Evolutionary conservation across 2,329 filamentous ascomycete genomes (phyloP), one percentile per base, ranked within the genome.

Genomic region (Ophiostoma angusticollis): DNA sequence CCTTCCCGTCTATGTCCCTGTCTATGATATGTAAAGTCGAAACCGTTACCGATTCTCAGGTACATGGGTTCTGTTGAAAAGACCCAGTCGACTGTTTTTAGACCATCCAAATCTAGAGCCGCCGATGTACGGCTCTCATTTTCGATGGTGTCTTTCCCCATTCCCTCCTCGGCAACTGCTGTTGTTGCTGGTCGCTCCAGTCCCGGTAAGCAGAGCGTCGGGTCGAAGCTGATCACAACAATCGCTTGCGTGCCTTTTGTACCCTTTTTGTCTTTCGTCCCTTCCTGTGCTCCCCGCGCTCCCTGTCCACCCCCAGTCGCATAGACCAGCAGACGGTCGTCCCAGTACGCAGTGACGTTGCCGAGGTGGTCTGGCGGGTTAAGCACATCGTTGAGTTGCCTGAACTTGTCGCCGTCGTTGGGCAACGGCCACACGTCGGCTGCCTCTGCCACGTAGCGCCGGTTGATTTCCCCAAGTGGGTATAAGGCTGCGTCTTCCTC

Each of bases 291-390:
- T 24, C 9, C 13, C 14, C 9, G 3, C 8, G 13, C 14, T 27
- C 9, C 31, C 9, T 1, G 14, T 16, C 6, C 35, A 5, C 44
- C 44, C 1, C 58, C 61, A 0, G 56, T 58, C 9, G 59, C 52
- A 47, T 69, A 72, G 3, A 70, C 51, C n/a, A 71, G 44, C 5
- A 58, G 60, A 11, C 62, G 52, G n/a, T 68, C 63, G 44, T 72
- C 66, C 50, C 62, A 63, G 13, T 49, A 52, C 14, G 64, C 66
- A 2, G 59, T 52, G 2, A 69, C 52, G 7, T 53, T 48, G 0
- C 62, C 59, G 3, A 45, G 31, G 36, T 57, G 51, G 0, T 40
- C 49, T 0, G 57, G 56, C 1, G 65, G 60, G 40, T 62, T 66
- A n/a, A 67, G 47, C 2, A 65, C 36, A 1, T 35, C 41, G 31